These are phyloP conservation scores for Cyberlindnera lachancei DNA, from an alignment of 805 yeast genomes.

Conservation along the genomic window DNA sequence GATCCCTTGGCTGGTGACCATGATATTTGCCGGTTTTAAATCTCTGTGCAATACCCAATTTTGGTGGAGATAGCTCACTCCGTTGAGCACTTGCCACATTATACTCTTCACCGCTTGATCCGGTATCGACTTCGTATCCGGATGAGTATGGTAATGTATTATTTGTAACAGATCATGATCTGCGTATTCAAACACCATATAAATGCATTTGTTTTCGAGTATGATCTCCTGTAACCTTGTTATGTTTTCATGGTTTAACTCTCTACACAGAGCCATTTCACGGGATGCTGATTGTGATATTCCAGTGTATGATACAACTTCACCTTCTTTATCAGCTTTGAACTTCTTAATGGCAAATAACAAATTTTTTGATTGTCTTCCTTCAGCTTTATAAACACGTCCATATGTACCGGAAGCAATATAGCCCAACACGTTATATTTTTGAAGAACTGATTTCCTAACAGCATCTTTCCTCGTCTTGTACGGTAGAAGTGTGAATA, in stretches of 20 bases:
- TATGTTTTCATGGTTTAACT: conserved; percentile 71
- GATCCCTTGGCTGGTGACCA: conserved; percentile 86
- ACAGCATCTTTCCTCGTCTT: conserved; percentile 55
- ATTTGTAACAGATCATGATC: conserved; percentile 94
- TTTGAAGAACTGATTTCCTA: conserved; percentile 69
- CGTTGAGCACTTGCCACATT: conserved; percentile 87
- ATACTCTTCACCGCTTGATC: conserved; percentile 74
- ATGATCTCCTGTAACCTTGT: conserved; percentile 77
- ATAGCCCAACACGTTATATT: conserved; percentile 85
- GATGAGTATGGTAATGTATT: conserved; percentile 90
- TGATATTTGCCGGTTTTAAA: conserved; percentile 94
- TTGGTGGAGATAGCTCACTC: conserved; percentile 85
- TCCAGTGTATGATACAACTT: conserved; percentile 83
- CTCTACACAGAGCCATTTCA: conserved; percentile 93
- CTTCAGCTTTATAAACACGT: conserved; percentile 81
- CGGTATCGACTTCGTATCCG: conserved; percentile 54
- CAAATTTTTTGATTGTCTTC: conserved; percentile 26
- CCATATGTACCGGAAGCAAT: conserved; percentile 99
- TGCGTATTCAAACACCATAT: conserved; percentile 93
- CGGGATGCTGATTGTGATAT: conserved; percentile 93
- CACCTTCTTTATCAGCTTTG: conserved; percentile 90
- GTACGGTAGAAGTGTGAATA: conserved; percentile 52
- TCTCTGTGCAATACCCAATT: conserved; percentile 97
- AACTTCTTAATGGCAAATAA: conserved; percentile 84
- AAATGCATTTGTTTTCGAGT: conserved; percentile 80